phyloP scores from a whole-genome alignment of 1,284 basidiomycete species.

The Tilletia indica region DNA sequence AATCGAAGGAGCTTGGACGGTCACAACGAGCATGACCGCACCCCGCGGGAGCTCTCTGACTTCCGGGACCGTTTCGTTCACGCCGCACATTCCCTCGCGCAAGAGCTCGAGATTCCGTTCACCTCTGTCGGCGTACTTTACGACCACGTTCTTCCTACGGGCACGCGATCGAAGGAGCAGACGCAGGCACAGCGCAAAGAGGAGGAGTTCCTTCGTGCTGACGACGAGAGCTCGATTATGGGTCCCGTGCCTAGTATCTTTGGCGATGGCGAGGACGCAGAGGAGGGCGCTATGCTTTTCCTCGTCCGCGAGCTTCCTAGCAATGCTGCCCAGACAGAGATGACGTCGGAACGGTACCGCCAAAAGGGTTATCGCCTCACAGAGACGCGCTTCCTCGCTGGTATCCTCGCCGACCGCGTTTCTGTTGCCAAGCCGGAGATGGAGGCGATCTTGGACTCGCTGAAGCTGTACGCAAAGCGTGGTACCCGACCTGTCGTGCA shows the following conservation, averaged over 20 bases:
- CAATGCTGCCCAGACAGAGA: slow-evolving; percentile 19
- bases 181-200: slow-evolving; percentile 17
- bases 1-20: slow-evolving; percentile 32
- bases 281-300: slow-evolving; percentile 61
- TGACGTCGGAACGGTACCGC: slow-evolving; percentile 56
- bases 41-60: slow-evolving; percentile 47
- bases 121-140: slow-evolving; percentile 66
- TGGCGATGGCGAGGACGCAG: slow-evolving; percentile 45
- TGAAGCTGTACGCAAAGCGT: slow-evolving; percentile 61
- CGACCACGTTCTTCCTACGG: slow-evolving; percentile 60
- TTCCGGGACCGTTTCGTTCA: slow-evolving; percentile 60
- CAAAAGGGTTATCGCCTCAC: slow-evolving; percentile 60
- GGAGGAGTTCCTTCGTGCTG: slow-evolving; percentile 26
- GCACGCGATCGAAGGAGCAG: slow-evolving; percentile 44
- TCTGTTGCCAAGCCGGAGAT: slow-evolving; percentile 60
- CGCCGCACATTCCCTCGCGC: slow-evolving; percentile 58
- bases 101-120: slow-evolving; percentile 59
- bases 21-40: slow-evolving; percentile 30
- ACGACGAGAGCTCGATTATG: slow-evolving; percentile 46
- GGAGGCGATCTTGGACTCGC: slow-evolving; percentile 59
- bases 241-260: slow-evolving; percentile 42
- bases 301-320: slow-evolving; percentile 59
- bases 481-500: slow-evolving; percentile 61
- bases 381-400: slow-evolving; percentile 60
- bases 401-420: slow-evolving; percentile 59